These are phyloP conservation scores for Ochromonas danica DNA, from an alignment of 108 stramenopile species.

Conservation along the genomic window DNA sequence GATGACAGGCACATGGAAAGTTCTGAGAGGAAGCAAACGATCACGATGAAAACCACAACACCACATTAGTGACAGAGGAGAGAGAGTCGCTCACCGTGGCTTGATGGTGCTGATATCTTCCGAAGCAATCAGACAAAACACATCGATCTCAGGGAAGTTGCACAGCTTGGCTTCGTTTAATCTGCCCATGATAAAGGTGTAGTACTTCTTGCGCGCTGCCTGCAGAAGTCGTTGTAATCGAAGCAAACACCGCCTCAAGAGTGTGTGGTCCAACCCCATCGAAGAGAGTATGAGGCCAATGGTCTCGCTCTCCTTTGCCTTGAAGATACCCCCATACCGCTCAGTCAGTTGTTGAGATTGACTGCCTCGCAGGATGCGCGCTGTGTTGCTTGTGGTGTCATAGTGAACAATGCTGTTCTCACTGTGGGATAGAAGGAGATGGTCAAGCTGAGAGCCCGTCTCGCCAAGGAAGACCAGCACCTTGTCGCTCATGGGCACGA, in stretches of 20 bases:
- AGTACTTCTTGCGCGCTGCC: conserved; percentile 13
- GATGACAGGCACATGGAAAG: conserved; percentile 19
- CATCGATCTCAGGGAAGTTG: conserved; percentile 35
- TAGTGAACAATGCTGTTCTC: no score
- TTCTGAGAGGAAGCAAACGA: neutral
- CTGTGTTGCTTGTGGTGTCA: no score
- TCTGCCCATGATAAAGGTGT: conserved; percentile 28
- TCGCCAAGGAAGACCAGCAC: no score
- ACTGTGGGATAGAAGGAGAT: no score
- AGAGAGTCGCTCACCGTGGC: neutral
- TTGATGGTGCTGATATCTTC: neutral
- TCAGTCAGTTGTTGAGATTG: conserved; percentile 4
- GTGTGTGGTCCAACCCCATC: neutral
- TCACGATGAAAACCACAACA: neutral
- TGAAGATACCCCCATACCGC: conserved; percentile 5
- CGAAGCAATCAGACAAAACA: conserved; percentile 21
- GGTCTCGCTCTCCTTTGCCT: neutral
- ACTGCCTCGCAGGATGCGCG: no score
- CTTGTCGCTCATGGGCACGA: no score
- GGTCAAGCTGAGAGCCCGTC: no score
- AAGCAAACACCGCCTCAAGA: neutral
- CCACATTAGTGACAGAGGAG: neutral
- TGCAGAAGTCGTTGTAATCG: neutral
- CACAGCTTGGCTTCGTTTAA: conserved; percentile 23
- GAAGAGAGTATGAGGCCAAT: conserved; percentile 24